Evolutionary conservation across 2,329 filamentous ascomycete species (phyloP), one percentile per base, ranked within the genome.

Genomic region (Trichoderma harzianum): DNA sequence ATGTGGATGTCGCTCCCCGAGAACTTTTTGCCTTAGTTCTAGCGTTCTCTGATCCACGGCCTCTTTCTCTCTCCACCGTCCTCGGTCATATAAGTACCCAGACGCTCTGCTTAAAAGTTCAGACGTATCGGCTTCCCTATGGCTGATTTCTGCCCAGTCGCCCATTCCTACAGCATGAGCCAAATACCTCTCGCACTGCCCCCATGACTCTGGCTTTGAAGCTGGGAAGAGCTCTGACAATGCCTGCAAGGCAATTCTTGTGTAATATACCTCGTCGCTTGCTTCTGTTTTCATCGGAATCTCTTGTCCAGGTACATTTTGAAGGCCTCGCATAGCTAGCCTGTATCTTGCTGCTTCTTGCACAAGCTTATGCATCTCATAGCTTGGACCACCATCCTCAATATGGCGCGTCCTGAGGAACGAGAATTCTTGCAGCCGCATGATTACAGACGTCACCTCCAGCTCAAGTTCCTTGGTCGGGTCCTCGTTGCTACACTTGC

Each of bases 391-490:
- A 3, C 1, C 36, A 18, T 18, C 36, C 16, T 43, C 36, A 43
- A 4, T 18, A 18, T 43, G 36, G 36, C 36, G 36, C 36, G 36
- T 43, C 36, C 5, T 43, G 36, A 43, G 36, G 3, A 43, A 43
- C 16, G 36, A 43, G 7, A 43, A 43, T 43, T 43, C 36, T 18
- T 43, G 36, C 36, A 43, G 5, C 3, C 36, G 36, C 0, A 43
- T 43, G 36, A 43, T 43, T 43, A 16, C 36, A 43, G 36, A 18
- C 16, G 36, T 10, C 36, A 43, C 36, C 16, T 43, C 36, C 0
- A 43, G 3, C 16, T 43, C 36, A 8, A 3, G 36, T 1, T 18
- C 36, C 16, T 18, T 18, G 0, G 16, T 1, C 0, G 36, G 0
- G 3, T 43, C 36, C 16, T 10, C 16, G 16, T 10, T 43, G 3